A percentile compares a stretch with the other conserved stretches of the same genome.
These are phyloP conservation scores for Aspergillus calidoustus DNA, from an alignment of 2,329 filamentous ascomycete species.

Conservation along the genomic window DNA sequence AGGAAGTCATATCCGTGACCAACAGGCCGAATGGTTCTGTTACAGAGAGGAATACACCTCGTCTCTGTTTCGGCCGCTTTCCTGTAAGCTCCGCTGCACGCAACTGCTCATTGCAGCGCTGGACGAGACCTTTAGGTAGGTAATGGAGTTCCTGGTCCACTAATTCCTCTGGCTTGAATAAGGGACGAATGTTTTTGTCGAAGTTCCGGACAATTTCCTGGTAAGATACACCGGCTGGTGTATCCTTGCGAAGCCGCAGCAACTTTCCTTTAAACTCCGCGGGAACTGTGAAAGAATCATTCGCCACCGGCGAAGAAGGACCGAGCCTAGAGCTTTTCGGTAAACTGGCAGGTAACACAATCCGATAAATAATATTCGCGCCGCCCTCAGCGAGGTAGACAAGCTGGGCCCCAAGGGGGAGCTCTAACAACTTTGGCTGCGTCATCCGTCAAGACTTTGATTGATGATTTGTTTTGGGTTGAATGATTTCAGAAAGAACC, in stretches of 20 bases:
- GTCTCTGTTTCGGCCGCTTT: constrained; percentile 54
- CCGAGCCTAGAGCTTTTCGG: constrained; percentile 33
- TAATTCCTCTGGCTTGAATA: constrained; percentile 61
- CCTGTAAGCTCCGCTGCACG: constrained; percentile 50
- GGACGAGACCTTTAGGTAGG: constrained; percentile 51
- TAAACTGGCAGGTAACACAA: constrained; percentile 45
- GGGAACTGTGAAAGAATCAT: constrained; percentile 26
- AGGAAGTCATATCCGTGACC: constrained; percentile 72
- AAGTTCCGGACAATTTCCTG: constrained; percentile 49
- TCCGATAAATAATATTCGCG: constrained; percentile 75
- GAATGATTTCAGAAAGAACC: constrained; percentile 21
- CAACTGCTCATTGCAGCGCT: constrained; percentile 60
- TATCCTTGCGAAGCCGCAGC: constrained; percentile 66
- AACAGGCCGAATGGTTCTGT: constrained; percentile 68
- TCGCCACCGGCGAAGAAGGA: constrained; percentile 19
- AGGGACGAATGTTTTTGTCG: constrained; percentile 52
- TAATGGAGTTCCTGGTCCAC: constrained; percentile 61
- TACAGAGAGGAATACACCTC: constrained; percentile 56
- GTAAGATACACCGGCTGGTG: constrained; percentile 57
- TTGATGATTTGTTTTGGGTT: constrained; percentile 16
- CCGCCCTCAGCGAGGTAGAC: constrained; percentile 69
- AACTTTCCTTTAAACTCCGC: constrained; percentile 51
- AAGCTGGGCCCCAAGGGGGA: constrained; percentile 41
- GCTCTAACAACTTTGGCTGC: constrained; percentile 37
- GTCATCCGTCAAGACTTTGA: constrained; percentile 36